These are phyloP conservation scores for Trichoderma oligosporum DNA, from an alignment of 2,329 filamentous ascomycete species.

Conservation along the genomic window DNA sequence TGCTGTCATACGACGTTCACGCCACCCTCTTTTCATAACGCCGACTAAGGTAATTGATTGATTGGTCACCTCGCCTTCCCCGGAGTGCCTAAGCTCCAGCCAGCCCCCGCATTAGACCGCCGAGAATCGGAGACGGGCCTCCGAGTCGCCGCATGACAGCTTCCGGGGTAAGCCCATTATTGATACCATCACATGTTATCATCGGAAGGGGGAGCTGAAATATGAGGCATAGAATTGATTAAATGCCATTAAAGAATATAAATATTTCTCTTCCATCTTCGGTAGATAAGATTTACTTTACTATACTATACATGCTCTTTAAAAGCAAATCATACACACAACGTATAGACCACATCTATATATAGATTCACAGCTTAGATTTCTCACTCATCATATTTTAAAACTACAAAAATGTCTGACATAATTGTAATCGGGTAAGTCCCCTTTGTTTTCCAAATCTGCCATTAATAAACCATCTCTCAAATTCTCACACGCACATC, in stretches of 20 bases:
- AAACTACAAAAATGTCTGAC: slow-evolving; percentile 20
- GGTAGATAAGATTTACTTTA: too few relatives aligned
- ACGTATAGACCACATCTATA: too few relatives aligned
- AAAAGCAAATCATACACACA: too few relatives aligned
- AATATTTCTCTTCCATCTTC: too few relatives aligned
- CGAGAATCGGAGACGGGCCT: slow-evolving; percentile 9
- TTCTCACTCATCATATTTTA: background rate
- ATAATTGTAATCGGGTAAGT: slow-evolving; percentile 31
- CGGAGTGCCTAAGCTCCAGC: slow-evolving; percentile 9
- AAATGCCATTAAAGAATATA: too few relatives aligned
- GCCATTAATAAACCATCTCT: background rate
- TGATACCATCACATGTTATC: background rate
- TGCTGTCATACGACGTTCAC: too few relatives aligned
- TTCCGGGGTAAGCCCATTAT: background rate
- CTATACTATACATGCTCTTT: too few relatives aligned
- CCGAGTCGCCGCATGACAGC: background rate
- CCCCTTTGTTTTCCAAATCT: too few relatives aligned
- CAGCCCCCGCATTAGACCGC: slow-evolving; percentile 3
- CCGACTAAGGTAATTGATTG: background rate
- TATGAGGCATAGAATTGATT: background rate
- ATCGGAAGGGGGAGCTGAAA: background rate
- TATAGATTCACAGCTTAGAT: background rate
- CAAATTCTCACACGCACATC: background rate
- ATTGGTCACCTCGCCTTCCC: background rate
- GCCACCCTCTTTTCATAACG: background rate